Percentiles rank a stretch among this genome's conserved stretches.
Evolutionary conservation across 352 stramenopile species (phyloP).

Genomic region (Phytophthora parvispora): DNA sequence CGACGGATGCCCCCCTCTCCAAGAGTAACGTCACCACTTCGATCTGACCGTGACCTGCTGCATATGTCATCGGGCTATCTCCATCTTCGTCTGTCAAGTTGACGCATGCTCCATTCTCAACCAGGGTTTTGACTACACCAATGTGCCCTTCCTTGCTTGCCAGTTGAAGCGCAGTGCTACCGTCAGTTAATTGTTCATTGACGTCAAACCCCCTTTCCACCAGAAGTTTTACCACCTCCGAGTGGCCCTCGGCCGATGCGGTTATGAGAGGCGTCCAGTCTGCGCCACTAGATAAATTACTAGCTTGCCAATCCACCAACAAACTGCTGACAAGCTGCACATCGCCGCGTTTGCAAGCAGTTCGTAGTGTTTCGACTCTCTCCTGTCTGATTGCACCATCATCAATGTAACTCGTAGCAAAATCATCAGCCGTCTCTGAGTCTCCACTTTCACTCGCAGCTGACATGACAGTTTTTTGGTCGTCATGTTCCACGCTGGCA

Average conservation of each 20-base stretch:
- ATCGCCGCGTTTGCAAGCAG: no score
- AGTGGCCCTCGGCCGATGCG: not conserved
- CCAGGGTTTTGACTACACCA: not conserved
- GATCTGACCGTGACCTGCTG: not conserved
- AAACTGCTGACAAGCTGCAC: no score
- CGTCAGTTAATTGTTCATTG: not conserved
- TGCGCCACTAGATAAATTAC: not conserved
- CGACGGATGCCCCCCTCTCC: not conserved
- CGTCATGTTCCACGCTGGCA: not conserved
- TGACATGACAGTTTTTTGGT: not conserved
- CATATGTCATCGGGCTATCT: not conserved
- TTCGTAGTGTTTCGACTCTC: no score
- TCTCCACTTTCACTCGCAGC: not conserved
- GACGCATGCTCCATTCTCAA: not conserved
- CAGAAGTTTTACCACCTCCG: not conserved
- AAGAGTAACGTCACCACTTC: conserved; percentile 1
- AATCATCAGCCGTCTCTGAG: no score
- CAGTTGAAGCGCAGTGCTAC: not conserved
- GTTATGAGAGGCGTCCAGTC: not conserved
- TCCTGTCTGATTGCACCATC: no score
- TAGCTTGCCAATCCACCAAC: no score
- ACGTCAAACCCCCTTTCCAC: not conserved
- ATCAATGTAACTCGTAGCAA: no score
- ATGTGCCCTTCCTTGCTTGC: not conserved
- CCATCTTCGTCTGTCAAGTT: not conserved